Evolutionary conservation across 2,329 filamentous ascomycete species (phyloP).

Genomic region (Apiospora arundinis): DNA sequence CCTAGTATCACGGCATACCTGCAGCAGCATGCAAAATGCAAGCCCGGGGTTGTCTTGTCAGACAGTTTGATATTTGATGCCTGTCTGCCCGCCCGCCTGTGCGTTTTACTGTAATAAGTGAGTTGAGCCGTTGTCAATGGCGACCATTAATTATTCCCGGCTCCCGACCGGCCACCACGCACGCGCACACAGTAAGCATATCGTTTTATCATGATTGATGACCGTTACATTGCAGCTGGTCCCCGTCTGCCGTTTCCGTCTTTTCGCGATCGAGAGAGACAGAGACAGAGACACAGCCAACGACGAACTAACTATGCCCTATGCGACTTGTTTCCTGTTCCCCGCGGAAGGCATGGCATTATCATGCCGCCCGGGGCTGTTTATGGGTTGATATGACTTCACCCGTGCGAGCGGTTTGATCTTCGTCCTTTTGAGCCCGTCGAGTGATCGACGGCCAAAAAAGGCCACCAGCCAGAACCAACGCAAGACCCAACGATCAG

Average conservation of each 20-base stretch:
- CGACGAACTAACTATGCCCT: too few relatives aligned
- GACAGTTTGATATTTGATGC: conserved; percentile 11
- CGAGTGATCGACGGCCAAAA: neutral
- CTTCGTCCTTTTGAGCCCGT: neutral
- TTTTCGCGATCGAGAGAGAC: neutral
- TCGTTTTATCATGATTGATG: neutral
- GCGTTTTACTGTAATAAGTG: neutral
- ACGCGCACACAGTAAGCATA: neutral
- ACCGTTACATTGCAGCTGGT: conserved; percentile 10
- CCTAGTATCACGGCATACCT: conserved; percentile 10
- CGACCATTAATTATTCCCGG: neutral
- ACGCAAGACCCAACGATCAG: conserved; percentile 5
- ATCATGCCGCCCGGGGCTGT: neutral
- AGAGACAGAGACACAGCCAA: too few relatives aligned
- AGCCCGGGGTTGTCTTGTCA: neutral
- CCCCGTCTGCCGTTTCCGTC: neutral
- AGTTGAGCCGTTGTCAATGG: neutral
- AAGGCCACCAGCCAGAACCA: neutral
- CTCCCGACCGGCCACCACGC: neutral
- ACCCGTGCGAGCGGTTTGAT: conserved; percentile 7
- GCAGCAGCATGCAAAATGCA: neutral
- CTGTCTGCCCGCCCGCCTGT: neutral
- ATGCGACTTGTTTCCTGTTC: neutral
- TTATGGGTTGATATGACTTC: conserved; percentile 4
- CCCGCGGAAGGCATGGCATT: neutral